Evolutionary conservation across 1,284 basidiomycete genomes (phyloP).

Genomic region (Malassezia globosa): DNA sequence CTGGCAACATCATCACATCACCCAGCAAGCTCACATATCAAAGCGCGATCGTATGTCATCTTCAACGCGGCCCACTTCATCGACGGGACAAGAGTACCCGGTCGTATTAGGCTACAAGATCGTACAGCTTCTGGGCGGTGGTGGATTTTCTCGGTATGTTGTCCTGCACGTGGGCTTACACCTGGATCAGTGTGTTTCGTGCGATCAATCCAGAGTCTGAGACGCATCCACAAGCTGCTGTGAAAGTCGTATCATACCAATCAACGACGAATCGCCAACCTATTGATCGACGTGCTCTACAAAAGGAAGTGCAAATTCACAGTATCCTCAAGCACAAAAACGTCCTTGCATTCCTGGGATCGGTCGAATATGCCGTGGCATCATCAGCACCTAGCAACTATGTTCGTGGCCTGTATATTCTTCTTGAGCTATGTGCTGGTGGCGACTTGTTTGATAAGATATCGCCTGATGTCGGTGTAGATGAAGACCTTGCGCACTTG

Average conservation of each 20-base stretch:
- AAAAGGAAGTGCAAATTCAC: conserved; percentile 90
- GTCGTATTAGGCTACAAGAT: conserved; percentile 38
- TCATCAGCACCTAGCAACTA: conserved; percentile 31
- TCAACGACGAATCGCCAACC: conserved; percentile 28
- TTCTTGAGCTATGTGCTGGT: conserved; percentile 80
- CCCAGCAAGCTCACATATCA: no score
- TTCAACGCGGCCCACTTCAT: conserved; percentile 29
- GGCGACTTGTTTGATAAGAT: conserved; percentile 98
- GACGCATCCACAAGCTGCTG: conserved; percentile 33
- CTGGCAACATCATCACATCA: no score
- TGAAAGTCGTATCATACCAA: conserved; percentile 45
- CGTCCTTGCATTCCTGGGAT: conserved; percentile 73
- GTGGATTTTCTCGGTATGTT: conserved; percentile 32
- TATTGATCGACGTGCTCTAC: conserved; percentile 42
- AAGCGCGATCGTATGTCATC: no score
- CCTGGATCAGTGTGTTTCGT: conserved; percentile 41
- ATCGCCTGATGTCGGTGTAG: conserved; percentile 69
- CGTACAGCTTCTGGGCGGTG: conserved; percentile 42
- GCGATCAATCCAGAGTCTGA: conserved; percentile 29
- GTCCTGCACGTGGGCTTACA: background rate
- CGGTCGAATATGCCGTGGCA: conserved; percentile 44
- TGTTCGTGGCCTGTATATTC: conserved; percentile 63
- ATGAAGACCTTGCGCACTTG: conserved; percentile 75
- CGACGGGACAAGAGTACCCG: conserved; percentile 39
- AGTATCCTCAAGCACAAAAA: conserved; percentile 66